These are phyloP conservation scores for Metschnikowia shivogae DNA, from an alignment of 805 yeast species.

Conservation along the genomic window DNA sequence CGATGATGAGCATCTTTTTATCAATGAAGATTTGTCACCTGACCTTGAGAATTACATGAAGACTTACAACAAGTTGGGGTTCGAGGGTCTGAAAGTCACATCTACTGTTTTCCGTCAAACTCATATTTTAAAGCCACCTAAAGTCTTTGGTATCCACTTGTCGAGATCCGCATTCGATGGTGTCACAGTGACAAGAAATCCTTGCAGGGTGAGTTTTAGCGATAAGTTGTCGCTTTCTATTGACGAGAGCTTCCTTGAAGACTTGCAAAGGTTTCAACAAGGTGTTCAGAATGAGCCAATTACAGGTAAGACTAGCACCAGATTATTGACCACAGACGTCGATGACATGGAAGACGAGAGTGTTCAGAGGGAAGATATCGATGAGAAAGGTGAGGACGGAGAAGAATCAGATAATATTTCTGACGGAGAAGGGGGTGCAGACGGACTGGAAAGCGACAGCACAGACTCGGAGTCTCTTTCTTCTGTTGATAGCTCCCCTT, in stretches of 20 bases:
- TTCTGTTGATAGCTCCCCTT: constrained; percentile 9
- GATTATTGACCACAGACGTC: constrained; percentile 24
- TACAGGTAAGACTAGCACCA: constrained; percentile 8
- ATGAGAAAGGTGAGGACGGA: constrained; percentile 27
- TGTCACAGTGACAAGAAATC: constrained; percentile 63
- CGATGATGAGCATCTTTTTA: constrained; percentile 36
- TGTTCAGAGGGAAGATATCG: constrained; percentile 37
- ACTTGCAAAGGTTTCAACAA: constrained; percentile 33
- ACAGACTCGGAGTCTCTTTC: constrained; percentile 11
- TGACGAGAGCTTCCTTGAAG: constrained; percentile 38
- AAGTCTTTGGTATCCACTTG: constrained; percentile 71
- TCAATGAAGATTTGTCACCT: constrained; percentile 63
- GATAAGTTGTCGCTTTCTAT: constrained; percentile 50
- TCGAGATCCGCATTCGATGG: constrained; percentile 79
- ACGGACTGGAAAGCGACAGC: constrained; percentile 6
- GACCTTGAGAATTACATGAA: constrained; percentile 46
- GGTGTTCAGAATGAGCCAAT: constrained; percentile 15
- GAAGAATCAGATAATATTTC: constrained; percentile 23
- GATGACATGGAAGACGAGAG: constrained; percentile 29
- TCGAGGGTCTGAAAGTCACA: constrained; percentile 44
- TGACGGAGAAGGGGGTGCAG: constrained; percentile 10
- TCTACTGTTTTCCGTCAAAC: constrained; percentile 68
- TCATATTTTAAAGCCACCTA: constrained; percentile 61
- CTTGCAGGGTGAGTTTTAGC: constrained; percentile 65
- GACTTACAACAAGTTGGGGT: constrained; percentile 40